Percentiles rank a stretch among this genome's conserved stretches.
Conservation (phyloP, 345 rosid genomes). For the Syzygium oleosum region DNA sequence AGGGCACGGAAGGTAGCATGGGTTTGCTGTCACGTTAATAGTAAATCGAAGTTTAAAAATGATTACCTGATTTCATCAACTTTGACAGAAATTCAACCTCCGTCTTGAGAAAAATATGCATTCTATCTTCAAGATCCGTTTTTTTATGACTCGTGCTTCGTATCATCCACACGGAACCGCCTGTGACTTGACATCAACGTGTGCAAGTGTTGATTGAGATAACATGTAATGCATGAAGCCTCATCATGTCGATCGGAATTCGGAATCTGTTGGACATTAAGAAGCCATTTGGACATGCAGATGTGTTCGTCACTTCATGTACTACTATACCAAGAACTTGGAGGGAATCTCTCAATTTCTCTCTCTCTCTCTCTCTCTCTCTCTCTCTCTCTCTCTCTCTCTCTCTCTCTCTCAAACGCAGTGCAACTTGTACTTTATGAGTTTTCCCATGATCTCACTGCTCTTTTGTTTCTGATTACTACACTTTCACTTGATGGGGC, state of each 20-base stretch:
- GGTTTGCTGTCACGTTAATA: background rate
- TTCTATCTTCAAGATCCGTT: background rate
- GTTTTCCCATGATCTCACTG: background rate
- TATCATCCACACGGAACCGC: background rate
- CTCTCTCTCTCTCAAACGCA: background rate
- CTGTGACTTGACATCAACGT: background rate
- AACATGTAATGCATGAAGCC: background rate
- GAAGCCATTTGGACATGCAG: background rate
- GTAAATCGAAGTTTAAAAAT: background rate
- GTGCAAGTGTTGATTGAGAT: background rate
- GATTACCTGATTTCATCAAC: background rate
- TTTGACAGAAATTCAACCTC: background rate
- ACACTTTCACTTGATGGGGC: background rate
- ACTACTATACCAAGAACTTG: background rate
- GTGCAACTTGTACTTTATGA: background rate
- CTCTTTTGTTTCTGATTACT: background rate
- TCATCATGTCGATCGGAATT: background rate
- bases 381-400: background rate
- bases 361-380: background rate
- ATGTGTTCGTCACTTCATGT: background rate
- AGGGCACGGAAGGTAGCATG: background rate
- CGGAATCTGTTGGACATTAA: background rate
- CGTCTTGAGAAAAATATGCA: background rate
- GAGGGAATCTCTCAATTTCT: background rate
- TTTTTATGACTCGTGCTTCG: background rate